Evolutionary conservation across 495 filamentous ascomycete genomes (phyloP).

Genomic region (Margaritispora aquatica): DNA sequence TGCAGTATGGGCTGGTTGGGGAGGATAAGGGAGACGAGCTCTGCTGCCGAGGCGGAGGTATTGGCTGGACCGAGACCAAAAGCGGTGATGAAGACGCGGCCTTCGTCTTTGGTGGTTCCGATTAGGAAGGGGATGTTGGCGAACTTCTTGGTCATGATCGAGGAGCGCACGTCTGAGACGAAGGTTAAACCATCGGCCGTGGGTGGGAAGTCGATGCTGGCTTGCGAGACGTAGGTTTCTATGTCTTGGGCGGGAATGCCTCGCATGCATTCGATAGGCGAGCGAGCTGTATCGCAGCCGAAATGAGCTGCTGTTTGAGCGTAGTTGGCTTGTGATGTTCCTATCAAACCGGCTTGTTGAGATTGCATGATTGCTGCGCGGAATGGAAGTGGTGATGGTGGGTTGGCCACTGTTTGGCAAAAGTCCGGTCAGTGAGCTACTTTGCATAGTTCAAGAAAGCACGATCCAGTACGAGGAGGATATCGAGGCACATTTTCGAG

Average conservation of each 20-base stretch:
- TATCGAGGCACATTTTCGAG: too few species aligned
- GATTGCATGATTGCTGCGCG: slow-evolving; percentile 10
- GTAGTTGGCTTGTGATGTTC: background rate
- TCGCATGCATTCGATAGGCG: background rate
- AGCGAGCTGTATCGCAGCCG: background rate
- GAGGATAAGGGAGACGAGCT: background rate
- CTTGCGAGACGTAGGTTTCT: background rate
- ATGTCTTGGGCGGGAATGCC: background rate
- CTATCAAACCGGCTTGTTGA: background rate
- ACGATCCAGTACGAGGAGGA: too few species aligned
- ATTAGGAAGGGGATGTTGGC: slow-evolving; percentile 1
- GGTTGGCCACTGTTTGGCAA: too few species aligned
- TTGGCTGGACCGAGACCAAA: background rate
- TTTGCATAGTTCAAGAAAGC: too few species aligned
- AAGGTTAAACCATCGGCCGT: background rate
- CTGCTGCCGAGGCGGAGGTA: background rate
- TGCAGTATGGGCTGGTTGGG: background rate
- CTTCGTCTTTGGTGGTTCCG: background rate
- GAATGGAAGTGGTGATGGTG: background rate
- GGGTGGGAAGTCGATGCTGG: background rate
- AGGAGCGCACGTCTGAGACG: background rate
- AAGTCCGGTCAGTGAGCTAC: too few species aligned
- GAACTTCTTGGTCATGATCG: background rate
- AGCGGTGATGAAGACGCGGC: background rate
- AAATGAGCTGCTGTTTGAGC: background rate